These are phyloP conservation scores for Sporothrix brasiliensis DNA, from an alignment of 2,329 filamentous ascomycete genomes.

Conservation along the genomic window DNA sequence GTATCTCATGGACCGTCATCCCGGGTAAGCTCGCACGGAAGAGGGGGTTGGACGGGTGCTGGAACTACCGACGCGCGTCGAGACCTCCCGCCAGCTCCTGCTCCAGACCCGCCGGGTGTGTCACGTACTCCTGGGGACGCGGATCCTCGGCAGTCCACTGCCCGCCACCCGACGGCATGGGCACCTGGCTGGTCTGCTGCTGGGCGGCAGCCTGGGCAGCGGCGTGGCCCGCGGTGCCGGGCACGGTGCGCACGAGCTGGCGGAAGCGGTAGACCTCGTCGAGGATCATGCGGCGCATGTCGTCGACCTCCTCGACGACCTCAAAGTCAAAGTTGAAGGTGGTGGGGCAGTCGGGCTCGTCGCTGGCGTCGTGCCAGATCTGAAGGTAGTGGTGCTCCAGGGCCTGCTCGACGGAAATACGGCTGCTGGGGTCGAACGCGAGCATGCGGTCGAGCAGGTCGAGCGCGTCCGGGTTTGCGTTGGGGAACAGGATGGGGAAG, in stretches of 20 bases:
- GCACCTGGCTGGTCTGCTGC: constrained; percentile 50
- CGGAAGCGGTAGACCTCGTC: constrained; percentile 93
- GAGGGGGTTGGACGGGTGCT: background rate
- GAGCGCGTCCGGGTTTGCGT: constrained; percentile 93
- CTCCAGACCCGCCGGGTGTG: constrained; percentile 56
- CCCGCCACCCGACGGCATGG: constrained; percentile 54
- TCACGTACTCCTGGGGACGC: constrained; percentile 60
- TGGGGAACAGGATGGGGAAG: constrained; percentile 86
- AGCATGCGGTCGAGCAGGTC: constrained; percentile 97
- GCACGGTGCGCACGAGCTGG: constrained; percentile 58
- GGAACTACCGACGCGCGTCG: constrained; percentile 49
- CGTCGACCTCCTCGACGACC: constrained; percentile 88
- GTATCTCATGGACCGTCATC: background rate
- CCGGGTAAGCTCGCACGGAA: no score
- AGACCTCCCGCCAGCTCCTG: constrained; percentile 63
- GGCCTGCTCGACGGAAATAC: constrained; percentile 91
- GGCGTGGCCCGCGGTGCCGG: constrained; percentile 42
- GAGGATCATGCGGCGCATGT: constrained; percentile 97
- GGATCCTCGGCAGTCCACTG: constrained; percentile 65
- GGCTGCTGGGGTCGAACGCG: constrained; percentile 90
- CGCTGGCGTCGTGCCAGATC: constrained; percentile 97
- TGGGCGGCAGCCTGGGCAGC: constrained; percentile 40
- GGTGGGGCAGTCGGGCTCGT: constrained; percentile 90
- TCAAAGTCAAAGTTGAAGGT: constrained; percentile 99
- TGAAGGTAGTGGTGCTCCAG: constrained; percentile 95